phyloP scores from a whole-genome alignment of 2,329 filamentous ascomycete genomes.

The Trichoderma breve region DNA sequence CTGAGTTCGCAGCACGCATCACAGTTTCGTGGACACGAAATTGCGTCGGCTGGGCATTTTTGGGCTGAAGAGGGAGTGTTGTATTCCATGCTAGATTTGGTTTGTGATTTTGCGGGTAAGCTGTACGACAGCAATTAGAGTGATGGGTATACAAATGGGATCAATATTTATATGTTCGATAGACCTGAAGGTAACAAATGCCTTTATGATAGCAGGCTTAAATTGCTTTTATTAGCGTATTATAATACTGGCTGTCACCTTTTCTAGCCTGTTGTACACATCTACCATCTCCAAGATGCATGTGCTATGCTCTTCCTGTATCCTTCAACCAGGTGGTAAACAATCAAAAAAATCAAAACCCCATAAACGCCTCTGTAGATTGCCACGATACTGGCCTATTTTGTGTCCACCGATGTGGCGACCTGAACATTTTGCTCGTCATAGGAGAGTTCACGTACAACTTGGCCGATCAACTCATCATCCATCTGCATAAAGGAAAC shows the following conservation, averaged over 20 bases:
- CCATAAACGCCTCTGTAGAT: background rate
- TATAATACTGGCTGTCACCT: too few relatives aligned
- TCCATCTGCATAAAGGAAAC: slow-evolving; percentile 27
- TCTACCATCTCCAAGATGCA: background rate
- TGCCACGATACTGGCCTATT: background rate
- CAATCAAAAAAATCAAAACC: background rate
- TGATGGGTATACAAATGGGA: background rate
- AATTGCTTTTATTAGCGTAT: background rate
- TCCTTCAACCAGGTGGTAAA: background rate
- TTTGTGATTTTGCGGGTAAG: slow-evolving; percentile 30
- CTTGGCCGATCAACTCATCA: slow-evolving; percentile 21
- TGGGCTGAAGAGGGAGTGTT: slow-evolving; percentile 57
- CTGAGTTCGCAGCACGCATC: slow-evolving; percentile 46
- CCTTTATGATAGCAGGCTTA: background rate
- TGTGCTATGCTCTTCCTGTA: background rate
- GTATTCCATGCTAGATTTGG: slow-evolving; percentile 28
- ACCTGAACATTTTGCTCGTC: background rate
- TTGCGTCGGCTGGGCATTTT: slow-evolving; percentile 59
- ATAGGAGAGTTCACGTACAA: background rate
- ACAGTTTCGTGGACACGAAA: slow-evolving; percentile 47
- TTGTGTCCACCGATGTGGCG: background rate
- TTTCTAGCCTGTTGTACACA: background rate
- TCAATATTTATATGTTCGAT: background rate
- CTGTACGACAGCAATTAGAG: slow-evolving; percentile 19
- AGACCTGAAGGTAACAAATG: background rate